phyloP scores from a whole-genome alignment of 2,329 filamentous ascomycete genomes.

The Beauveria caledonica region DNA sequence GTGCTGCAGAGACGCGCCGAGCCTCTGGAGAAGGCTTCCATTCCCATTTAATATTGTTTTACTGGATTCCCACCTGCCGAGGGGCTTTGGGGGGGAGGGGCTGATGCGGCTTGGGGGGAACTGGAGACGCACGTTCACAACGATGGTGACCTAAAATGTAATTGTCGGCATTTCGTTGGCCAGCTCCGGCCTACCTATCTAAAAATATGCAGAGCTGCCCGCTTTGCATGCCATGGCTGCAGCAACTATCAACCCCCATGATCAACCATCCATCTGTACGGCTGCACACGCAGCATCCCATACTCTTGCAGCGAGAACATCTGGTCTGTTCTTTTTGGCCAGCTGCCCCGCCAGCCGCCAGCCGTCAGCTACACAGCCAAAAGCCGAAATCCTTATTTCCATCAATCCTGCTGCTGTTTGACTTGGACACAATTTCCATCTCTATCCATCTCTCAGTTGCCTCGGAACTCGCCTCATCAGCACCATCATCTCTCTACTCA shows the following conservation, averaged over 20 bases:
- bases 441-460: background rate
- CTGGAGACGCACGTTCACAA: background rate
- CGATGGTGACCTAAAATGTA: background rate
- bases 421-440: background rate
- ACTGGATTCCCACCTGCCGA: background rate
- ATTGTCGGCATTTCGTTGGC: slow-evolving; percentile 5
- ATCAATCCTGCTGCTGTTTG: too few relatives aligned
- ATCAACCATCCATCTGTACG: background rate
- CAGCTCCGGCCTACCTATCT: background rate
- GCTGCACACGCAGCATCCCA: background rate
- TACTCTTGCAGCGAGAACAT: background rate
- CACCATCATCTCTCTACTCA: background rate
- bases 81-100: background rate
- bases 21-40: background rate
- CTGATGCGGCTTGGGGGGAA: background rate
- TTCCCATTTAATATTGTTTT: background rate
- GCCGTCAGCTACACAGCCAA: background rate
- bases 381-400: too few relatives aligned
- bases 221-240: background rate
- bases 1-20: background rate
- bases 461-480: background rate
- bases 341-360: background rate
- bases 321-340: background rate
- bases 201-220: slow-evolving; percentile 5
- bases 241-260: background rate